Evolutionary conservation across 2,329 filamentous ascomycete species (phyloP).

Genomic region (Cladosporium sp.): DNA sequence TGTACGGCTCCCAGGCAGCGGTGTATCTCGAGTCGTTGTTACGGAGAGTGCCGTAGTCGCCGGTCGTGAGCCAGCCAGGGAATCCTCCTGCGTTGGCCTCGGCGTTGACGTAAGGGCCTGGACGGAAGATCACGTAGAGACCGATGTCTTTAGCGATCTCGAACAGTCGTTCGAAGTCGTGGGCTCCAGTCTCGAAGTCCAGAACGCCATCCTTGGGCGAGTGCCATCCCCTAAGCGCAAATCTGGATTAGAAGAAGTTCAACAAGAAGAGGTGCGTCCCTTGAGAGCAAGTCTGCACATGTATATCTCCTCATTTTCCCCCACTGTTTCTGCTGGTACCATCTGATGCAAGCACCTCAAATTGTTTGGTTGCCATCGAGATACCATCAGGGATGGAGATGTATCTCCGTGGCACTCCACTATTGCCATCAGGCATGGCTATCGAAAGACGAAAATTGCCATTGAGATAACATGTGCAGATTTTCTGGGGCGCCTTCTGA

Average conservation of each 20-base stretch:
- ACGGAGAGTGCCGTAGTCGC: constrained; percentile 63
- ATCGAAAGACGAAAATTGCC: background rate
- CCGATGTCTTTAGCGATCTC: constrained; percentile 71
- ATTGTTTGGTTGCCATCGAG: background rate
- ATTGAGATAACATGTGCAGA: background rate
- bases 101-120: constrained; percentile 59
- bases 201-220: constrained; percentile 34
- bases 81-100: constrained; percentile 76
- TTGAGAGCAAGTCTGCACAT: too few relatives aligned
- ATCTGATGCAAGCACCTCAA: background rate
- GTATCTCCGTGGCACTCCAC: background rate
- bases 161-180: constrained; percentile 71
- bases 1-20: constrained; percentile 67
- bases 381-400: background rate
- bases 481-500: too few relatives aligned
- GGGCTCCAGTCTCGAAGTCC: constrained; percentile 56
- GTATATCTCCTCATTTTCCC: background rate
- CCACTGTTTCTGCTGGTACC: background rate
- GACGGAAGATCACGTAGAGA: constrained; percentile 69
- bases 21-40: constrained; percentile 64
- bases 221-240: constrained; percentile 43
- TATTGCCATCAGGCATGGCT: background rate
- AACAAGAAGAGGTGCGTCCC: too few relatives aligned
- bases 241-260: background rate
- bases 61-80: constrained; percentile 73